phyloP scores from a whole-genome alignment of 441 rosid species.

The Flueggea neowawraea region DNA sequence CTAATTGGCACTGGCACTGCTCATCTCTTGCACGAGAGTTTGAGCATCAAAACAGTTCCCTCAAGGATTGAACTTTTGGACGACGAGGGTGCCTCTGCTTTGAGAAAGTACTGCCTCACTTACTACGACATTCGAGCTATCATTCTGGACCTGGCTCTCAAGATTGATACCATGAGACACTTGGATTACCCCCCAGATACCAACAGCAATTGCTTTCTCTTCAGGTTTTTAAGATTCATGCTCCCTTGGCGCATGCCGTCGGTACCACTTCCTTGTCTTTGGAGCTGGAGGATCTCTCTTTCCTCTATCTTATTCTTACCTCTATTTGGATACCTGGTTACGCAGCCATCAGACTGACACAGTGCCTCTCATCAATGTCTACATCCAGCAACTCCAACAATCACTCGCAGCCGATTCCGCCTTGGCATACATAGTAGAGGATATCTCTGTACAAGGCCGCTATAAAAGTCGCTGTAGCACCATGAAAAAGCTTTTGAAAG shows the following conservation, averaged over 20 bases:
- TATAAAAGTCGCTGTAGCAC: constrained; percentile 90
- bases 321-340: constrained; percentile 84
- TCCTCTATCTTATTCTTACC: constrained; percentile 66
- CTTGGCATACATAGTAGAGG: constrained; percentile 56
- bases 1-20: constrained; percentile 77
- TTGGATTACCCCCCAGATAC: constrained; percentile 71
- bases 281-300: constrained; percentile 93
- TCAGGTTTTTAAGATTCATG: constrained; percentile 74
- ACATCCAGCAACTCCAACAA: constrained; percentile 59
- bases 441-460: constrained; percentile 69
- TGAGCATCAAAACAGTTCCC: constrained; percentile 71
- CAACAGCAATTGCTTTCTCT: constrained; percentile 74
- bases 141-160: constrained; percentile 66
- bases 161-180: constrained; percentile 92
- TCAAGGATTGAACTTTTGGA: constrained; percentile 64
- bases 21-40: constrained; percentile 81
- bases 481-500: constrained; percentile 92
- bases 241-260: constrained; percentile 90
- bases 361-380: constrained; percentile 59
- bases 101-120: constrained; percentile 86
- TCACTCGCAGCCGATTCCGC: constrained; percentile 52
- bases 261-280: constrained; percentile 65
- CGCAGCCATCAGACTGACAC: constrained; percentile 61
- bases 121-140: constrained; percentile 92
- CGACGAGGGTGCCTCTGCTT: constrained; percentile 74